phyloP scores from a whole-genome alignment of 352 stramenopile genomes.

The Phytophthora sp. region DNA sequence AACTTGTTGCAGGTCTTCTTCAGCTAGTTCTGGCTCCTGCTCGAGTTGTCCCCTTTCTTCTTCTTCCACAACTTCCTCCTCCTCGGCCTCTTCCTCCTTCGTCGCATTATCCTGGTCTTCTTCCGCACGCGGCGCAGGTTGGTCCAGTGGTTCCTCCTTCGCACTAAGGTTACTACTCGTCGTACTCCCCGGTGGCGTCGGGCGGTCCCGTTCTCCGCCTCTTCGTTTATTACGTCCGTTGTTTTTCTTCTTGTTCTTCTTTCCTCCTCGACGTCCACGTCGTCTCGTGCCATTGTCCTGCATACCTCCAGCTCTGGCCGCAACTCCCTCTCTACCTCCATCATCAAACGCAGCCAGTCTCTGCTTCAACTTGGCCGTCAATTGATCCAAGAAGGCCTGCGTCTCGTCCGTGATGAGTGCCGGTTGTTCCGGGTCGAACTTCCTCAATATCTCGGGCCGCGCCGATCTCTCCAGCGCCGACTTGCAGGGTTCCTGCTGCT shows the following conservation, averaged over 20 bases:
- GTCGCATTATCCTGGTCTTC: constrained; percentile 8
- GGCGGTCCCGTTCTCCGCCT: constrained; percentile 6
- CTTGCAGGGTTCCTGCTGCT: constrained; percentile 41
- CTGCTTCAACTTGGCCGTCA: constrained; percentile 34
- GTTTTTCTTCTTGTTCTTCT: constrained; percentile 45
- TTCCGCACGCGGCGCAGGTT: constrained; percentile 4
- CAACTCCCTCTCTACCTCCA: constrained; percentile 1
- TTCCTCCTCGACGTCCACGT: constrained; percentile 31
- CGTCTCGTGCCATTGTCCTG: constrained; percentile 26
- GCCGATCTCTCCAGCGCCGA: constrained; percentile 30
- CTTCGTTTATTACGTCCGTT: constrained; percentile 26
- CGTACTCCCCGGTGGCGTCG: constrained; percentile 17
- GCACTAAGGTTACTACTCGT: constrained; percentile 8
- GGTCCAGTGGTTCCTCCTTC: constrained; percentile 26
- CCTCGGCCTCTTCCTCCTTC: constrained; percentile 27
- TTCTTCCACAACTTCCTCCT: constrained; percentile 23
- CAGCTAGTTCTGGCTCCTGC: background rate
- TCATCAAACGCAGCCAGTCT: constrained; percentile 30
- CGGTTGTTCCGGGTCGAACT: constrained; percentile 39
- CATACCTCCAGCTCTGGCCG: background rate
- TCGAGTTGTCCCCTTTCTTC: constrained; percentile 22
- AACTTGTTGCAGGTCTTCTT: constrained; percentile 12
- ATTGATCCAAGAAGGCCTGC: constrained; percentile 44
- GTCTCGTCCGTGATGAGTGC: constrained; percentile 50
- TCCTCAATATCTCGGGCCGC: constrained; percentile 42